A percentile compares a stretch with the other conserved stretches of the same genome.
These are phyloP conservation scores for Orbilia oligospora DNA, from an alignment of 2,329 filamentous ascomycete species.

Conservation along the genomic window DNA sequence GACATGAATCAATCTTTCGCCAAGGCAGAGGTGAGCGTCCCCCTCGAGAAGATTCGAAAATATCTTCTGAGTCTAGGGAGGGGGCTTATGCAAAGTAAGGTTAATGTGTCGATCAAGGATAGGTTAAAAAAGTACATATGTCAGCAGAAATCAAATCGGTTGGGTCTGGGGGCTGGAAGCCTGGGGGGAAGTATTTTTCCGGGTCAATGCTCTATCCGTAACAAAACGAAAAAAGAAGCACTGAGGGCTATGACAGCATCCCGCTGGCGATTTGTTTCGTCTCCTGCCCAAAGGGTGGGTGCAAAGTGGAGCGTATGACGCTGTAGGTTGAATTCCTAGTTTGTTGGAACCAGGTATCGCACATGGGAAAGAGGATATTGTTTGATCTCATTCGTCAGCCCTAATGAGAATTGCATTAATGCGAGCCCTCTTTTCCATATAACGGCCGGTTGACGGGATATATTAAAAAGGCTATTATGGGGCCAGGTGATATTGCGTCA, in stretches of 20 bases:
- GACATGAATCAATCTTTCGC: conserved; percentile 2
- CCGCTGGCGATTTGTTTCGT: conserved; percentile 3
- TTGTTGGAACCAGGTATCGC: conserved; percentile 3
- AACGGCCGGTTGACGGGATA: conserved; percentile 5
- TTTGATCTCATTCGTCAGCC: conserved; percentile 25
- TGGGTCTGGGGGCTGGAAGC: too few species aligned
- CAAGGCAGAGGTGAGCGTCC: too few species aligned
- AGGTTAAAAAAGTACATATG: conserved; percentile 14
- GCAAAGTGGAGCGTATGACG: conserved; percentile 20
- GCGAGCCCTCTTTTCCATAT: not conserved
- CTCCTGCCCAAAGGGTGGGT: conserved; percentile 8
- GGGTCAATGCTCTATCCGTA: not conserved
- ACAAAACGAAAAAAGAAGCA: not conserved
- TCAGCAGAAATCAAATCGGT: not conserved
- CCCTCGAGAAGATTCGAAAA: conserved; percentile 26
- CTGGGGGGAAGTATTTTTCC: not conserved
- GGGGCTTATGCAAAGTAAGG: not conserved
- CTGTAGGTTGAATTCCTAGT: not conserved
- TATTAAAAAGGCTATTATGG: not conserved
- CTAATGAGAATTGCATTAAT: conserved; percentile 17
- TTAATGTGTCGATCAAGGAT: conserved; percentile 23
- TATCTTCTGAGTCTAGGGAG: not conserved
- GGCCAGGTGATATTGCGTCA: conserved; percentile 46
- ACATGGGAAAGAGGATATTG: not conserved
- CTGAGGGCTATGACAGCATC: conserved; percentile 27